Evolutionary conservation across 1,284 basidiomycete species (phyloP), one percentile per base, ranked within the genome.

Genomic region (Cutaneotrichosporon dermatis): DNA sequence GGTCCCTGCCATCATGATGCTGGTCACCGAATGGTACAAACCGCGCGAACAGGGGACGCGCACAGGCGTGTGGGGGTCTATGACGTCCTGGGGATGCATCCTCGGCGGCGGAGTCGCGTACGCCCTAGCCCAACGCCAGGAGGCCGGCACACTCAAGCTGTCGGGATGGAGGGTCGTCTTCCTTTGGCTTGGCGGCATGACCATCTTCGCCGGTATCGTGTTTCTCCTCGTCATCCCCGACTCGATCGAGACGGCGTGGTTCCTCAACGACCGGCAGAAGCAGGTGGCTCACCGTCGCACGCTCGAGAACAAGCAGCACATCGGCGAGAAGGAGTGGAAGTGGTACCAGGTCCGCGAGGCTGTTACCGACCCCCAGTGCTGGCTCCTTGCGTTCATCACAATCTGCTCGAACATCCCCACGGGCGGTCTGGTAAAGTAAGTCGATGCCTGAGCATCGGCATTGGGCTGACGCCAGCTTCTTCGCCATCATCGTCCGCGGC

Each of bases 241-340:
- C 58, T 44, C 60, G n/a, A 67, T 67, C 0, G 55, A 59, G 4
- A 34, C 59, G 45, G 71, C 68, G 6, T 62, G 67, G 25, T 74
- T 70, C 67, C 65, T 69, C 3, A 61, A 13, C 25, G 36, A 54
- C 5, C 55, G 63, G 4, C 64, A 71, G 15, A 70, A 69, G 49
- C 43, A 57, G 25, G 56, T 72, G 34, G 71, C 72, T 39, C 55
- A 66, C 35, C 66, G 69, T 12, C 68, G 73, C 46, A 57, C 54
- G 3, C 58, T 43, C 12, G 58, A 57, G 36, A 75, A 73, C 60
- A 71, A 76, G 49, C 72, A 73, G 8, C 76, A 78, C 41, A 75
- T 72, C 1, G 60, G 68, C 56, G 66, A 66, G 48, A 56, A 65
- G 8, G 68, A 62, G 41, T 72, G 58, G 53, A 63, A 66, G 37